Percentiles rank a stretch among this genome's conserved stretches.
Conservation (phyloP, 2,329 filamentous ascomycete genomes). For the Trichoderma sp. region DNA sequence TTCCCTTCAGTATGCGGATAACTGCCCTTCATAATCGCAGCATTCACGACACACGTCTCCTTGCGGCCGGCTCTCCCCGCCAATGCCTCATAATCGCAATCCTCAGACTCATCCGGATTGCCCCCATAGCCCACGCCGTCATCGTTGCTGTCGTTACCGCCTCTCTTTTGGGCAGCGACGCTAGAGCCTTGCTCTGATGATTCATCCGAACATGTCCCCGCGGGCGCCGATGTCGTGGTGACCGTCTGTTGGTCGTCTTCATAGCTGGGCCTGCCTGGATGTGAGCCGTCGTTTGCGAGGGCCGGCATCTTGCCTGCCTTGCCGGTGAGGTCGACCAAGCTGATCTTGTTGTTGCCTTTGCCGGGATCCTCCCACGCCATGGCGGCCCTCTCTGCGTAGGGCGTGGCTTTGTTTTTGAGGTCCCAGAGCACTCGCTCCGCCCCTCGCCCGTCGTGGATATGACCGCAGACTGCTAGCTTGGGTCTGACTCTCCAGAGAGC, state of each 20-base stretch:
- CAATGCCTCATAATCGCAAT: conserved; percentile 43
- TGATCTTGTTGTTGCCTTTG: conserved; percentile 54
- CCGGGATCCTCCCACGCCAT: conserved; percentile 60
- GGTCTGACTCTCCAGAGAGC: conserved; percentile 62
- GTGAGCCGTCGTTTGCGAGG: conserved; percentile 49
- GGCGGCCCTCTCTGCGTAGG: conserved; percentile 45
- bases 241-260: background rate
- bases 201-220: background rate
- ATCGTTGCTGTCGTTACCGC: background rate
- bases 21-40: conserved; percentile 67
- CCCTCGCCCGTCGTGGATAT: conserved; percentile 68
- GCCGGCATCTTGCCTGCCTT: conserved; percentile 34
- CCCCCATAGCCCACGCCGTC: conserved; percentile 23
- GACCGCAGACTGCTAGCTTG: conserved; percentile 65
- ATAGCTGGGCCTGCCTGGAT: conserved; percentile 22
- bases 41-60: conserved; percentile 80
- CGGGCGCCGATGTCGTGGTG: background rate
- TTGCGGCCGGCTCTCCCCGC: conserved; percentile 45
- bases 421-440: conserved; percentile 63
- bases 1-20: conserved; percentile 63
- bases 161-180: conserved; percentile 20
- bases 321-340: conserved; percentile 59
- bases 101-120: conserved; percentile 36
- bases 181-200: conserved; percentile 20
- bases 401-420: conserved; percentile 37